Evolutionary conservation across 2,329 filamentous ascomycete species (phyloP).

Genomic region (Aaosphaeria pasadenensis): DNA sequence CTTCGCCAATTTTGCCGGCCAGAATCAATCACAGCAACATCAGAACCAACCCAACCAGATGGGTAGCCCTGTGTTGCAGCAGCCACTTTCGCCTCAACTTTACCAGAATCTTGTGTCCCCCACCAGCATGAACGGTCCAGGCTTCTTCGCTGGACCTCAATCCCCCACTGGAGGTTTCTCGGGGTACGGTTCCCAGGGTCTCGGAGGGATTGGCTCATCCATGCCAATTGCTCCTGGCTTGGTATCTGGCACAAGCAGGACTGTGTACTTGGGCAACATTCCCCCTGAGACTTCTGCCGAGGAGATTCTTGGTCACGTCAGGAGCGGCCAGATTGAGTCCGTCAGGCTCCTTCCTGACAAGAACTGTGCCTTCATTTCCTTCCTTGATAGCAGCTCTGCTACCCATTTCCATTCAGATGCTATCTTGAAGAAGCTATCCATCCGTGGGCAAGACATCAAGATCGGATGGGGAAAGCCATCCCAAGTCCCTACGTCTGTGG

Average conservation of each 20-base stretch:
- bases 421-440: constrained; percentile 98
- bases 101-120: constrained; percentile 86
- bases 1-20: constrained; percentile 64
- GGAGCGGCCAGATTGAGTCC: constrained; percentile 98
- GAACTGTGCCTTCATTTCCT: constrained; percentile 99
- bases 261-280: constrained; percentile 96
- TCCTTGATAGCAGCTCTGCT: constrained; percentile 93
- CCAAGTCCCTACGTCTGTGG: constrained; percentile 94
- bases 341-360: constrained; percentile 94
- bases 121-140: constrained; percentile 75
- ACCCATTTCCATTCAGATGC: constrained; percentile 99
- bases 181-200: constrained; percentile 58
- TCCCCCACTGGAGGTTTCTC: constrained; percentile 79
- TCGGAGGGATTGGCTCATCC: constrained; percentile 67
- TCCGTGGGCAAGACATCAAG: constrained; percentile 99
- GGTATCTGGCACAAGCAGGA: constrained; percentile 87
- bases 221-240: constrained; percentile 75
- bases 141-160: constrained; percentile 77
- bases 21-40: constrained; percentile 58
- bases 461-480: constrained; percentile 99
- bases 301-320: constrained; percentile 92
- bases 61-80: constrained; percentile 68
- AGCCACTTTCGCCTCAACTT: constrained; percentile 71
- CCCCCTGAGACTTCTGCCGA: constrained; percentile 96
- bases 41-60: constrained; percentile 62